Percentiles rank a stretch among this genome's conserved stretches.
Evolutionary conservation across 768 basidiomycete species (phyloP).

Genomic region (Amanita fuliginea): DNA sequence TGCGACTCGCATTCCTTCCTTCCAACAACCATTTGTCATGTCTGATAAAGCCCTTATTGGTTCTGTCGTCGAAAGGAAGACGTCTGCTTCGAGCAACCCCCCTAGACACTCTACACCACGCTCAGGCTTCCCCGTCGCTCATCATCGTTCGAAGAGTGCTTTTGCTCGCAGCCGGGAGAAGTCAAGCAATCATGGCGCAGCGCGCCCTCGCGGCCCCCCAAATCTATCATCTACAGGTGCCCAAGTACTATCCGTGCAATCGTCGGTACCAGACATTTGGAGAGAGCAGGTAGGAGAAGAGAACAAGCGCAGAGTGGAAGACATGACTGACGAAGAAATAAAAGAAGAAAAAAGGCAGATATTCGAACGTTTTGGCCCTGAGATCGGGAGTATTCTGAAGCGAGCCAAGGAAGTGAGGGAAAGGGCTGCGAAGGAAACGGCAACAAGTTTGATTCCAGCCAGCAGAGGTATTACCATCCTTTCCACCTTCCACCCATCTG

Average conservation of each 20-base stretch:
- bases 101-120: constrained; percentile 19
- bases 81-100: constrained; percentile 14
- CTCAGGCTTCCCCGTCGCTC: constrained; percentile 52
- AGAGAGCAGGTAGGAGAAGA: constrained; percentile 50
- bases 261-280: constrained; percentile 28
- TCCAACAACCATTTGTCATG: neutral
- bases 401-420: constrained; percentile 40
- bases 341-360: constrained; percentile 57
- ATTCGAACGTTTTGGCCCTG: constrained; percentile 59
- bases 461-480: neutral
- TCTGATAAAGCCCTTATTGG: constrained; percentile 20
- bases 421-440: constrained; percentile 7
- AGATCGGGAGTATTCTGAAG: constrained; percentile 49
- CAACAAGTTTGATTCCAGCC: neutral
- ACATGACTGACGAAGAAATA: constrained; percentile 64
- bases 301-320: constrained; percentile 49
- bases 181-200: constrained; percentile 12
- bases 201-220: constrained; percentile 20
- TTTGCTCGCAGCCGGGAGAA: constrained; percentile 41
- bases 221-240: constrained; percentile 7
- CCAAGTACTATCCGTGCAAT: constrained; percentile 3
- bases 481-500: neutral
- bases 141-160: constrained; percentile 56
- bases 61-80: constrained; percentile 37
- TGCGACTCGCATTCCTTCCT: neutral